These are phyloP conservation scores for Microdochium trichocladiopsis DNA, from an alignment of 2,329 filamentous ascomycete genomes.

Conservation along the genomic window DNA sequence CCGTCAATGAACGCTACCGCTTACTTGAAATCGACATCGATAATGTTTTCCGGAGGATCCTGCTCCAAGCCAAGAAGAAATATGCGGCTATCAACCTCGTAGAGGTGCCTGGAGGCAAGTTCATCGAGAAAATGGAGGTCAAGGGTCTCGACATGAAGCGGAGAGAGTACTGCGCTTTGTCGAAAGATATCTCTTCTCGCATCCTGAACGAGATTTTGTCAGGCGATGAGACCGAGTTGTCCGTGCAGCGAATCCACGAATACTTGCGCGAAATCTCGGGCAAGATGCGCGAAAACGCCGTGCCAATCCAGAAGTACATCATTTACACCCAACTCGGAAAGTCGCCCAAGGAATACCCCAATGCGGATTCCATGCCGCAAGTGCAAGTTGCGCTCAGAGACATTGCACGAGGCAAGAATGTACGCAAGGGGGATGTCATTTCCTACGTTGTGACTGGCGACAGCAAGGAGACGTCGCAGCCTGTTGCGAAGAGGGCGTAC, in stretches of 20 bases:
- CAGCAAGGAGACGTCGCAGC: slow-evolving; percentile 51
- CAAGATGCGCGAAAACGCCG: slow-evolving; percentile 75
- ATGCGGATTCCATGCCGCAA: slow-evolving; percentile 90
- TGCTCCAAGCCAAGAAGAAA: slow-evolving; percentile 98
- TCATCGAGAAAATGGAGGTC: slow-evolving; percentile 89
- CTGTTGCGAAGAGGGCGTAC: slow-evolving; percentile 82
- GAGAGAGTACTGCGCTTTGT: slow-evolving; percentile 91
- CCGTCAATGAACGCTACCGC: slow-evolving; percentile 89
- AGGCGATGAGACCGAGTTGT: slow-evolving; percentile 82
- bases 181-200: slow-evolving; percentile 87
- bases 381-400: slow-evolving; percentile 92
- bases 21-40: slow-evolving; percentile 97
- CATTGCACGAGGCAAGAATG: slow-evolving; percentile 74
- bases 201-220: slow-evolving; percentile 93
- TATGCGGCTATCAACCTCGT: slow-evolving; percentile 95
- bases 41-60: slow-evolving; percentile 87
- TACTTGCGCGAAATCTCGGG: slow-evolving; percentile 77
- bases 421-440: slow-evolving; percentile 93
- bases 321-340: slow-evolving; percentile 98
- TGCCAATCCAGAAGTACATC: slow-evolving; percentile 83
- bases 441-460: slow-evolving; percentile 88
- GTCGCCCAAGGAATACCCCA: slow-evolving; percentile 86
- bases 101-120: slow-evolving; percentile 75
- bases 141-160: slow-evolving; percentile 98
- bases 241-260: slow-evolving; percentile 86